Evolutionary conservation across 2,329 filamentous ascomycete species (phyloP), one percentile per base, ranked within the genome.

Genomic region (Leptographium galeiforme): DNA sequence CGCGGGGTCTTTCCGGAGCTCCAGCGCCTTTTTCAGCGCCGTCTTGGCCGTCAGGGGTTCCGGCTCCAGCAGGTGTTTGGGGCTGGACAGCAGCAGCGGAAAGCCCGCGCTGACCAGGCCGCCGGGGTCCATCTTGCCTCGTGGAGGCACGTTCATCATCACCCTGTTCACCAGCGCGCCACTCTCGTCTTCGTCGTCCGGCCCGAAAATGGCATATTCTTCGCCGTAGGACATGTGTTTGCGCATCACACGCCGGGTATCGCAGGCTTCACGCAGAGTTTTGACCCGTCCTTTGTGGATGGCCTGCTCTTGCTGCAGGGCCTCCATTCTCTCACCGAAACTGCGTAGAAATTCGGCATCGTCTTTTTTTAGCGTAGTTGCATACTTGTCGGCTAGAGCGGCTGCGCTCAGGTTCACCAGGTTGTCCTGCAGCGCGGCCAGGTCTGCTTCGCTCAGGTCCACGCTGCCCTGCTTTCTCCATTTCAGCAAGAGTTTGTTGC

Each of bases 11-110:
- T 62, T 57, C 0, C 71, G 68, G 11, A 75, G 61, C 8, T 61
- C 61, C 18, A 67, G 58, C 2, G 72, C 71, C 16, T 62, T 62
- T 51, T 63, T 65, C 13, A 77, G 61, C 5, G 72, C 73, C 10
- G 63, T 62, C n/a, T 66, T 55, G 1, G 72, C 64, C 0, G 73
- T 73, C 41, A 69, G 58, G 4, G 71, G 73, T 25, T 64, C 62
- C 0, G 54, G 48, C 25, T 66, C 61, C 34, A 77, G 60, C 1
- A 76, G 54, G 52, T 78, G 69, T 25, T 69, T 67, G 1, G 74
- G 74, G 46, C 73, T 73, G 8, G 72, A 72, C n/a, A 78, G 63
- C 8, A 79, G 64, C 32, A 70, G 63, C 8, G 72, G 64, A 51
- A 76, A 77, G 10, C 60, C 59, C 8, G 66, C 59, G 57, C 75